Evolutionary conservation across 208 protist genomes (phyloP).

Genomic region (Leishmania gerbilli): DNA sequence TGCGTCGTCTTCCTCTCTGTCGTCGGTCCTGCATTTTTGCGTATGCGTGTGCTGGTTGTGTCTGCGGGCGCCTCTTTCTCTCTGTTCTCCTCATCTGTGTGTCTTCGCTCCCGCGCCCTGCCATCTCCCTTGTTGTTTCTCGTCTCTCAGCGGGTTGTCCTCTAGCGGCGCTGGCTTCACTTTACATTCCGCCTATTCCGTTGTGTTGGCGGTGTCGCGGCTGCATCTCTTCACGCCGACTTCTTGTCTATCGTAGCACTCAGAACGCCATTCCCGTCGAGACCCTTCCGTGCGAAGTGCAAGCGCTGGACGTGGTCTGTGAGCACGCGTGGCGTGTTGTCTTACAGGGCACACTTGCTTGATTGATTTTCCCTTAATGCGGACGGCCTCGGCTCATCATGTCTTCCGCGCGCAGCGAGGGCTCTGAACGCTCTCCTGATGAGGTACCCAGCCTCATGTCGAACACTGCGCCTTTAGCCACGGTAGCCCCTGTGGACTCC

Average conservation of each 20-base stretch:
- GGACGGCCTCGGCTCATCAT: background rate
- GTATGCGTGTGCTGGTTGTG: too few species aligned
- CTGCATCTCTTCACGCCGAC: background rate
- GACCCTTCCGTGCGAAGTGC: background rate
- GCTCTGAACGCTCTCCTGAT: background rate
- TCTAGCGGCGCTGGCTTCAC: background rate
- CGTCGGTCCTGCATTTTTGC: background rate
- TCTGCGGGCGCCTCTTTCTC: background rate
- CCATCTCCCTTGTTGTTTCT: background rate
- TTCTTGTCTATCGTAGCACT: background rate
- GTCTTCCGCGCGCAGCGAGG: background rate
- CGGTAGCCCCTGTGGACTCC: background rate
- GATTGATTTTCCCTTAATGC: background rate
- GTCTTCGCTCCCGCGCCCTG: background rate
- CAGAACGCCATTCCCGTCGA: background rate
- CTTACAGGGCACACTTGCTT: background rate
- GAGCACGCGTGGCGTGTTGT: background rate
- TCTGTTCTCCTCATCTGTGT: background rate
- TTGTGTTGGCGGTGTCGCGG: background rate
- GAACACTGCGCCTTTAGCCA: background rate
- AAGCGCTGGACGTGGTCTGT: background rate
- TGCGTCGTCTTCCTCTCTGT: background rate
- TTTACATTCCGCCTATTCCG: background rate
- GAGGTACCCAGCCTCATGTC: background rate
- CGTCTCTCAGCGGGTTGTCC: background rate